phyloP scores from a whole-genome alignment of 1,139 yeast genomes.

The Lodderomyces pseudojiufengensis region DNA sequence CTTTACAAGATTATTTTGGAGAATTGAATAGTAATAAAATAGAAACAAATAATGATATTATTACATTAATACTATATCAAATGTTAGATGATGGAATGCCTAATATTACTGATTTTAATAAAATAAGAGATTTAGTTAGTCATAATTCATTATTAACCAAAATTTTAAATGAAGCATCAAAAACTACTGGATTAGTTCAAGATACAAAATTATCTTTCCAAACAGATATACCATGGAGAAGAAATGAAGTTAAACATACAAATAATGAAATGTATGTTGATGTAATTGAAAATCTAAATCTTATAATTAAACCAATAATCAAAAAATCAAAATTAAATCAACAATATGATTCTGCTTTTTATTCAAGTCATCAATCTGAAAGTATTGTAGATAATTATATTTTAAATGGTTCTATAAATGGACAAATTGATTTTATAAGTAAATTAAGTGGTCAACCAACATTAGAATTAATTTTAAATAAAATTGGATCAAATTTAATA shows the following conservation, averaged over 20 bases:
- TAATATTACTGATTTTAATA: constrained; percentile 66
- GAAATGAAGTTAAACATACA: constrained; percentile 58
- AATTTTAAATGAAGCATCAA: constrained; percentile 32
- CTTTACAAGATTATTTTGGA: constrained; percentile 58
- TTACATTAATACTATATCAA: constrained; percentile 49
- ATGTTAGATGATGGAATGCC: constrained; percentile 80
- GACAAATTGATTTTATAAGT: constrained; percentile 60
- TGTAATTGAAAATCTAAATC: constrained; percentile 56
- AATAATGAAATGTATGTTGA: constrained; percentile 84
- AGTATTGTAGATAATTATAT: constrained; percentile 31
- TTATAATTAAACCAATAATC: constrained; percentile 33
- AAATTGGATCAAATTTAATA: constrained; percentile 41
- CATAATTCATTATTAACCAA: constrained; percentile 40
- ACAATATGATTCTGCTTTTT: constrained; percentile 37
- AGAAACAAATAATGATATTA: constrained; percentile 61
- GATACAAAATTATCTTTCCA: constrained; percentile 2
- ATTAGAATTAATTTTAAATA: constrained; percentile 51
- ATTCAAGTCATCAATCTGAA: constrained; percentile 21
- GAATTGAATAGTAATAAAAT: constrained; percentile 56
- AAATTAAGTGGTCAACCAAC: constrained; percentile 75
- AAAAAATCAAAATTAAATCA: constrained; percentile 12
- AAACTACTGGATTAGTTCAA: constrained; percentile 15
- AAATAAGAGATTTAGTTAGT: constrained; percentile 70
- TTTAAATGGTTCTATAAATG: constrained; percentile 58
- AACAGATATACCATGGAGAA: constrained; percentile 67